A percentile compares a stretch with the other conserved stretches of the same genome.
Evolutionary conservation across 257 asterid genomes (phyloP).

Genomic region (Paulownia fortunei): DNA sequence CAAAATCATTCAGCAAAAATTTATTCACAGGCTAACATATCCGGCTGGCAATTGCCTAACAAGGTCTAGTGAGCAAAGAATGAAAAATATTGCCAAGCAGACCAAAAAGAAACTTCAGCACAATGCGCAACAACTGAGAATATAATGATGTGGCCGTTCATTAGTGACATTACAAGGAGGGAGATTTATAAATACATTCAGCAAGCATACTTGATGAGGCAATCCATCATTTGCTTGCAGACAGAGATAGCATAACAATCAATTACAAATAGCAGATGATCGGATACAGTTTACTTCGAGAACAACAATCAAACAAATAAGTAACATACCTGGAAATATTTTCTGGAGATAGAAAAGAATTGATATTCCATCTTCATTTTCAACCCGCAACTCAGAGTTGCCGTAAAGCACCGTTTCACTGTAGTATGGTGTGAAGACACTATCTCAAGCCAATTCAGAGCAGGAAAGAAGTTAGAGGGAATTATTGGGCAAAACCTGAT

Average conservation of each 20-base stretch:
- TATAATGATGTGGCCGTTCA: not conserved
- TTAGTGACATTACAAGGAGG: not conserved
- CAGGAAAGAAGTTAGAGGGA: slow-evolving; percentile 34
- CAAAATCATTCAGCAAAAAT: not conserved
- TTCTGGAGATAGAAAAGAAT: slow-evolving; percentile 93
- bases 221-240: slow-evolving; percentile 11
- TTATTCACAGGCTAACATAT: not conserved
- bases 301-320: slow-evolving; percentile 15
- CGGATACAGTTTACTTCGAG: not conserved
- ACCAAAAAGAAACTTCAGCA: not conserved
- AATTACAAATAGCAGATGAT: slow-evolving; percentile 21
- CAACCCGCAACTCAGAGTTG: slow-evolving; percentile 83
- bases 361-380: slow-evolving; percentile 99
- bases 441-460: slow-evolving; percentile 42
- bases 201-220: not conserved
- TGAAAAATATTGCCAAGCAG: not conserved
- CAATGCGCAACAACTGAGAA: not conserved
- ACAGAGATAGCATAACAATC: slow-evolving; percentile 26
- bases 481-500: slow-evolving; percentile 23
- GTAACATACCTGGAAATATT: slow-evolving; percentile 83
- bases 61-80: not conserved
- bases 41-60: not conserved
- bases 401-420: slow-evolving; percentile 98
- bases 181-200: not conserved
- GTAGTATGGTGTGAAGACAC: slow-evolving; percentile 99